Evolutionary conservation across 2,329 filamentous ascomycete genomes (phyloP), one percentile per base, ranked within the genome.

Genomic region (Colletotrichum sp.): DNA sequence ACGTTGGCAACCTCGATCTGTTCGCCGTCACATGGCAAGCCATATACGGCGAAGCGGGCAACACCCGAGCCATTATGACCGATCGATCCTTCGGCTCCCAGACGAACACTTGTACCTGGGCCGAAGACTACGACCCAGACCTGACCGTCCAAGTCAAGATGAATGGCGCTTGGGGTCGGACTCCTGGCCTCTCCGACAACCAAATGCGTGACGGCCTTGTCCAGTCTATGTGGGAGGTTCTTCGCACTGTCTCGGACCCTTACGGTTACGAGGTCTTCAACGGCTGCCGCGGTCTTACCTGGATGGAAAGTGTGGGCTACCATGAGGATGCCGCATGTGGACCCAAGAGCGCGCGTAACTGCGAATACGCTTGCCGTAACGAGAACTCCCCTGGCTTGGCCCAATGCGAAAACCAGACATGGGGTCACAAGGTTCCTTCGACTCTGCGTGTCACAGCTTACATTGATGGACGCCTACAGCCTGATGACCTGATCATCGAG

Each of bases 141-240:
- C 32, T 78, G n/a, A 76, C 66, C 8, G 77, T 75, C 0, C 76
- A 57, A 6, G 77, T 78, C 15, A 71, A 44, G 36, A 63, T 78
- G 59, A 76, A 78, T 62, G 77, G 77, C 16, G 76, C 71, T 21
- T 78, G 77, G 77, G 77, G 77, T 30, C 44, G n/a, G 3, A 76
- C 70, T 4, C 73, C 76, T 1, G 73, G 71, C 6, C 70, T 77
- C 10, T 44, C 32, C 13, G 52, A 60, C 21, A 72, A 77, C 71
- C 68, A 78, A 34, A 76, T 77, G 69, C 77, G 77, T 8, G 77
- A 78, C 21, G 77, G 73, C 9, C 68, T 78, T 13, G 68, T 78
- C 4, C 57, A 73, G 26, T 71, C 77, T 13, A 66, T 77, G 70
- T 78, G 73, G 73, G 69, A 78, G 70, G 64, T 71, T 4, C 68